phyloP scores from a whole-genome alignment of 768 basidiomycete species.

The Collybia mongolica region DNA sequence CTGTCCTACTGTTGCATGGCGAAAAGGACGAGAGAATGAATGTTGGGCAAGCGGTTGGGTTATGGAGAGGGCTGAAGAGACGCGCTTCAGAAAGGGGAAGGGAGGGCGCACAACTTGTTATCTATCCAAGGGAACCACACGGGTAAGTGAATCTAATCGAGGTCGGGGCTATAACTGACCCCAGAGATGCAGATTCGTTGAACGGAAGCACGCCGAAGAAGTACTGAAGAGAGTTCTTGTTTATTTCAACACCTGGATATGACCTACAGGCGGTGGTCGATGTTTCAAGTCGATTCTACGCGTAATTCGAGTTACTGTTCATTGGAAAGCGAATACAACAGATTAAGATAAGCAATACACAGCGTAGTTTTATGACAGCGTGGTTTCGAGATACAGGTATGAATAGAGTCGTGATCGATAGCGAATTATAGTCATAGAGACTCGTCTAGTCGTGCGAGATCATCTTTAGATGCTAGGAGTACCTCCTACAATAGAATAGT shows the following conservation, averaged over 20 bases:
- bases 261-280: background rate
- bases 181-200: conserved; percentile 23
- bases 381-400: background rate
- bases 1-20: conserved; percentile 50
- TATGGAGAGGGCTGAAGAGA: conserved; percentile 30
- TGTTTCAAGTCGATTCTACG: background rate
- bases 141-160: conserved; percentile 20
- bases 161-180: background rate
- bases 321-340: too few species aligned
- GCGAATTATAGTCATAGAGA: conserved; percentile 11
- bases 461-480: conserved; percentile 51
- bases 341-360: too few species aligned
- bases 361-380: too few species aligned
- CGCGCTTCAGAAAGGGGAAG: conserved; percentile 25
- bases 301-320: too few species aligned
- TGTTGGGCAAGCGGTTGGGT: conserved; percentile 29
- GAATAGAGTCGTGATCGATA: conserved; percentile 7
- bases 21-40: conserved; percentile 54
- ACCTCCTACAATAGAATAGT: conserved; percentile 36
- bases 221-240: conserved; percentile 24
- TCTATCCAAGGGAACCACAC: conserved; percentile 34
- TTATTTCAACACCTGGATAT: conserved; percentile 23
- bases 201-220: conserved; percentile 29
- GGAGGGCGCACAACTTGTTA: conserved; percentile 26
- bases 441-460: conserved; percentile 44